Evolutionary conservation across 2,329 filamentous ascomycete genomes (phyloP).

Genomic region (Talaromyces rugulosus): DNA sequence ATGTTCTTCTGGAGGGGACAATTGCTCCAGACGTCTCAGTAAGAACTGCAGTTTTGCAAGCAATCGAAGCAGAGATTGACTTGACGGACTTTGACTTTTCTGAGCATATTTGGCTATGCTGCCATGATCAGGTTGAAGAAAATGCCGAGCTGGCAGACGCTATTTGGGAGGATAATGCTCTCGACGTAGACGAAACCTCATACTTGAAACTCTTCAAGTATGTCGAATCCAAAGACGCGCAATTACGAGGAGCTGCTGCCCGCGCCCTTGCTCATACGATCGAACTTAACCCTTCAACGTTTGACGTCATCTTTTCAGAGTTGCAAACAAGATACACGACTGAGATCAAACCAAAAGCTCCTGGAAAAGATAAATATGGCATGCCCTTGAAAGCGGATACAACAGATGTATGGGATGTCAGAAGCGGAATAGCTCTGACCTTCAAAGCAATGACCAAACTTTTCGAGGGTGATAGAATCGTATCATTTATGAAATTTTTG

Average conservation of each 20-base stretch:
- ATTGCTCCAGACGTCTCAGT: constrained; percentile 78
- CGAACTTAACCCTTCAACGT: constrained; percentile 54
- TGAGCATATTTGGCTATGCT: constrained; percentile 88
- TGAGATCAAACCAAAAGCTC: constrained; percentile 74
- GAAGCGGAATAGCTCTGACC: constrained; percentile 82
- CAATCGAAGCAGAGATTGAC: constrained; percentile 86
- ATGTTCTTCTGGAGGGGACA: constrained; percentile 69
- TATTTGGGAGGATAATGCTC: constrained; percentile 92
- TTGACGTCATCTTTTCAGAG: constrained; percentile 59
- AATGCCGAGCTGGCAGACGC: constrained; percentile 77
- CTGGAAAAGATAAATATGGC: constrained; percentile 85
- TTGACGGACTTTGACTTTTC: constrained; percentile 82
- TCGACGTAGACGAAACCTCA: constrained; percentile 63
- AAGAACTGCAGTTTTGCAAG: constrained; percentile 78
- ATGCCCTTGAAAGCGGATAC: constrained; percentile 89
- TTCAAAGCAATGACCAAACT: constrained; percentile 75
- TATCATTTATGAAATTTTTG: constrained; percentile 77
- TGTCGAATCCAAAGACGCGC: constrained; percentile 71
- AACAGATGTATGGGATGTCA: constrained; percentile 83
- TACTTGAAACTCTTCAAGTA: constrained; percentile 70
- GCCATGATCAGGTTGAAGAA: constrained; percentile 84
- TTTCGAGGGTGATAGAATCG: constrained; percentile 65
- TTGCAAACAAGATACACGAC: constrained; percentile 71
- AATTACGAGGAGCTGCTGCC: constrained; percentile 78
- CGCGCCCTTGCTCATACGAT: constrained; percentile 74